Evolutionary conservation across 768 basidiomycete species (phyloP), one percentile per base, ranked within the genome.

Genomic region (Suillus occidentalis): DNA sequence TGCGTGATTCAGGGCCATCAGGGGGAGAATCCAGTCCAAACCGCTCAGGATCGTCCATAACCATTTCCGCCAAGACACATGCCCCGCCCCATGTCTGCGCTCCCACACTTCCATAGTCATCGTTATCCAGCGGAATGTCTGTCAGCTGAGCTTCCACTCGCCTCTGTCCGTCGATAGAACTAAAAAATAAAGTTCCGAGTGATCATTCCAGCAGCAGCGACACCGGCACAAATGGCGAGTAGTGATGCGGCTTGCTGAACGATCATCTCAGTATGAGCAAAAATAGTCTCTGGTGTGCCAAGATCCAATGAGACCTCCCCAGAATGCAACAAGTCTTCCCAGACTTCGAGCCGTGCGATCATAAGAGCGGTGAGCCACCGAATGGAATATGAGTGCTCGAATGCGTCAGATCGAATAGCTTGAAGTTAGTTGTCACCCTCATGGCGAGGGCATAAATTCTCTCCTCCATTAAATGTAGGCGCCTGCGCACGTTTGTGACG

Each of bases 81-180:
- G 92, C 89, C 12, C 89, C 87, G 4, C 92, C 93, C 94, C 94
- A 96, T 0, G 93, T 95, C 77, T 95, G 94, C 34, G 92, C 88
- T 1, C 94, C 94, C 20, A 94, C 87, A 62, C 87, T 90, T 14
- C 80, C 77, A 67, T 86, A 89, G 68, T 92, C 89, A n/a, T 82
- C 77, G 63, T 91, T 88, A 59, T 88, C 84, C 50, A 94, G 76
- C 2, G 91, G 86, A 2, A 87, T 82, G 73, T 95, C 94, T 37
- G 80, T 87, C 59, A 95, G 70, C 60, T 79, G 72, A 13, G 90
- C 76, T 13, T 76, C 69, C 45, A 81, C 68, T 53, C 64, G 47
- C 52, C 68, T 69, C 8, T 14, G 37, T 43, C 58, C 62, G 3
- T 62, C 3, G 49, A 61, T 57, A 36, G 69, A 64, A 0, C 69